Evolutionary conservation across 176 grass and related monocot species (phyloP).

Genomic region (Avena sativa): DNA sequence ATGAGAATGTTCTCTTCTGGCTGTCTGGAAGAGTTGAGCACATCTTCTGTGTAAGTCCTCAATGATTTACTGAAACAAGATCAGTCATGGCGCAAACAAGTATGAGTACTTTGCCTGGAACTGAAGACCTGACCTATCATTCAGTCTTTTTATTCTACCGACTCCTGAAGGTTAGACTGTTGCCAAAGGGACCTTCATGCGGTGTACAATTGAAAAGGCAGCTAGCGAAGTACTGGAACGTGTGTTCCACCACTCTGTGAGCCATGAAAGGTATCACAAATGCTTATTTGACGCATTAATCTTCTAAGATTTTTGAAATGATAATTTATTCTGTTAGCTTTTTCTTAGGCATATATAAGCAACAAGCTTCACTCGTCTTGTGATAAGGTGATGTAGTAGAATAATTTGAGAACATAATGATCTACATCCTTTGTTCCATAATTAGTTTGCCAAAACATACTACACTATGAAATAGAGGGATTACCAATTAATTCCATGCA

Average conservation of each 20-base stretch:
- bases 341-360: constrained; percentile 9
- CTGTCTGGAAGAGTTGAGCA: constrained; percentile 6
- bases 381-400: neutral
- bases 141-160: neutral
- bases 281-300: neutral
- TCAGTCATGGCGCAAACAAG: neutral
- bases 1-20: neutral
- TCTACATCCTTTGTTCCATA: neutral
- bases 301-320: neutral
- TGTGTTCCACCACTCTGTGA: neutral
- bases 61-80: neutral
- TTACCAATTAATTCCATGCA: constrained; percentile 1
- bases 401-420: neutral
- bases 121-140: constrained; percentile 4
- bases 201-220: neutral
- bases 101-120: neutral
- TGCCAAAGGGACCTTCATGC: neutral
- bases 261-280: constrained; percentile 8
- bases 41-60: constrained; percentile 4
- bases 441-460: too few relatives aligned
- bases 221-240: neutral
- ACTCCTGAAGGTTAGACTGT: neutral
- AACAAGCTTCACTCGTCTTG: neutral
- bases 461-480: too few relatives aligned
- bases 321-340: neutral